phyloP scores from a whole-genome alignment of 2,329 filamentous ascomycete species.

The Colletotrichum lupini region DNA sequence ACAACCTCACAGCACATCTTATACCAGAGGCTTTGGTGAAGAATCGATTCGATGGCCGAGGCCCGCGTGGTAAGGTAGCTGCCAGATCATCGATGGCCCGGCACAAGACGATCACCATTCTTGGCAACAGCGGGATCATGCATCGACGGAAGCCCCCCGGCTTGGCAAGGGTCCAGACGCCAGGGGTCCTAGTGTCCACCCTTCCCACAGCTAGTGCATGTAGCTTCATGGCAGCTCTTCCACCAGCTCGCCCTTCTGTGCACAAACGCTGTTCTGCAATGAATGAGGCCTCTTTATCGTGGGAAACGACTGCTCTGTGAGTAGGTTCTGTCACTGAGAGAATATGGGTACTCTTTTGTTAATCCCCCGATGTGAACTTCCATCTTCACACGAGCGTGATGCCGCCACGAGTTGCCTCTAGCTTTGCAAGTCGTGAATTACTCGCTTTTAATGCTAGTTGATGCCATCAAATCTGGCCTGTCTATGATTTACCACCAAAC shows the following conservation, averaged over 20 bases:
- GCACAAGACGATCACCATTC: slow-evolving; percentile 7
- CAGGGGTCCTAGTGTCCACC: slow-evolving; percentile 15
- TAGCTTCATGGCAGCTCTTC: not conserved
- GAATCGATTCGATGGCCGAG: not conserved
- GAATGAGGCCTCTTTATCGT: not conserved
- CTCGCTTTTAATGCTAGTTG: not conserved
- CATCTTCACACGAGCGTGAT: not conserved
- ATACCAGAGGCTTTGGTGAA: not conserved
- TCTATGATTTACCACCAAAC: slow-evolving; percentile 33
- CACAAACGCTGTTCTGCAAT: too few relatives aligned
- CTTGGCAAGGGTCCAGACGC: slow-evolving; percentile 34
- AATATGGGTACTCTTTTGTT: too few relatives aligned
- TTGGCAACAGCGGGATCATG: slow-evolving; percentile 28
- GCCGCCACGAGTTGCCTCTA: not conserved
- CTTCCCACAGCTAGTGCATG: not conserved
- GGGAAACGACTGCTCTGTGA: not conserved
- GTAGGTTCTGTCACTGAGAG: too few relatives aligned
- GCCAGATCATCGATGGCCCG: not conserved
- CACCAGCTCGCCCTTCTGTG: not conserved
- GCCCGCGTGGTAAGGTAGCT: not conserved
- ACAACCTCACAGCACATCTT: not conserved
- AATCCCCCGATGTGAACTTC: too few relatives aligned
- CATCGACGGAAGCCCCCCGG: slow-evolving; percentile 13
- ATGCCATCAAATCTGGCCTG: not conserved
- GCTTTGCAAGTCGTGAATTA: not conserved